Conservation (phyloP, 2,329 filamentous ascomycete species). For the Monilinia fructigena region DNA sequence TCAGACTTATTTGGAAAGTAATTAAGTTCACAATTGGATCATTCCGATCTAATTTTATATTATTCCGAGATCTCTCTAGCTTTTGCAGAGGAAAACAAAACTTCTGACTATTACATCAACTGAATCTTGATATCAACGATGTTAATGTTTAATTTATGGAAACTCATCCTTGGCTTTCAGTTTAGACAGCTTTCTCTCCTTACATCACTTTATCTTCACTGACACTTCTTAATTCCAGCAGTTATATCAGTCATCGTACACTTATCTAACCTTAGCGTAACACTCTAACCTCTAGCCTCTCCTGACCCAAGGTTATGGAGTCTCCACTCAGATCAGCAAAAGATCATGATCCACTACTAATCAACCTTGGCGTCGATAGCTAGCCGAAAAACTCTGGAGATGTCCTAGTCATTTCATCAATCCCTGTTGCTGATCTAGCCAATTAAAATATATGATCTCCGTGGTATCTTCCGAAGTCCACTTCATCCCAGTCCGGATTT, state of each 20-base stretch:
- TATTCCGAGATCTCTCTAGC: background rate
- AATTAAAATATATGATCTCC: background rate
- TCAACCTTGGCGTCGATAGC: background rate
- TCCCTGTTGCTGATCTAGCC: conserved; percentile 5
- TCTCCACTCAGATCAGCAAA: background rate
- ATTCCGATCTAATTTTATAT: background rate
- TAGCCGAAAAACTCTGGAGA: background rate
- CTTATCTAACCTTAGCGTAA: background rate
- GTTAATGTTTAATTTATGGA: too few species aligned
- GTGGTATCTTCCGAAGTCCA: background rate
- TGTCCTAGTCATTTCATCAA: background rate
- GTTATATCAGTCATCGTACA: conserved; percentile 2
- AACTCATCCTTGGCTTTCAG: too few species aligned
- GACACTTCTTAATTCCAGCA: background rate
- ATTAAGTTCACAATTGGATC: background rate
- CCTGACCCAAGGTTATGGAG: too few species aligned
- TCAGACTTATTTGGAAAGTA: background rate
- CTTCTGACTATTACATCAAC: too few species aligned
- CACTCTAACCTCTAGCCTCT: background rate
- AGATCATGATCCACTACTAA: conserved; percentile 1
- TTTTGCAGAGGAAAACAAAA: background rate
- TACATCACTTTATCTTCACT: background rate
- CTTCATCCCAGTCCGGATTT: background rate
- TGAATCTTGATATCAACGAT: too few species aligned
- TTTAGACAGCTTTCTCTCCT: background rate